These are phyloP conservation scores for Leccinum insolens DNA, from an alignment of 1,284 basidiomycete species.

Conservation along the genomic window DNA sequence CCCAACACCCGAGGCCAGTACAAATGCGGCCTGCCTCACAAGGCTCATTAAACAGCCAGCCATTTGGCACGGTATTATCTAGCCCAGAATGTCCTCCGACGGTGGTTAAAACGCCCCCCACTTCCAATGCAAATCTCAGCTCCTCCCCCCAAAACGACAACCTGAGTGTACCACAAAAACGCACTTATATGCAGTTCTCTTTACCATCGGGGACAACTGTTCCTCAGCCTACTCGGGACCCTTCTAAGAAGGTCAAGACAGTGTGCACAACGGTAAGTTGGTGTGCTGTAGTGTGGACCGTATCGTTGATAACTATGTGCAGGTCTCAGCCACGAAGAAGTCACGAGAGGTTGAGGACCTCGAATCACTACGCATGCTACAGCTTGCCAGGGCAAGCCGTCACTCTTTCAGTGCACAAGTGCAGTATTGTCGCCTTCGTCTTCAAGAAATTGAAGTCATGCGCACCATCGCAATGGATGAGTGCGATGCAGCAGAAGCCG, in stretches of 20 bases:
- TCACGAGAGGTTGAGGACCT: not conserved
- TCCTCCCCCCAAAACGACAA: not conserved
- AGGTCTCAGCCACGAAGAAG: not conserved
- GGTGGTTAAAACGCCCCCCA: not conserved
- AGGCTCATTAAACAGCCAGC: not conserved
- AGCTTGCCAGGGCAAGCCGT: constrained; percentile 1
- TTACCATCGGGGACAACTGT: not conserved
- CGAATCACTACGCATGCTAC: not conserved
- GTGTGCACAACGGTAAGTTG: not conserved
- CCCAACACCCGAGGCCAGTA: too few species aligned
- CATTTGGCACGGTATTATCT: not conserved
- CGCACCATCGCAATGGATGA: constrained; percentile 2
- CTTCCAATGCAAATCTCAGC: not conserved
- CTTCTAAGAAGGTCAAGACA: not conserved
- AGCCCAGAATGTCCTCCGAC: not conserved
- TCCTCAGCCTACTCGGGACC: not conserved
- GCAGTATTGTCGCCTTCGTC: not conserved
- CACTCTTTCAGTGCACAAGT: not conserved
- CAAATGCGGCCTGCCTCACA: too few species aligned
- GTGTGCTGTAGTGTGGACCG: not conserved
- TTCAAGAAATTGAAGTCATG: constrained; percentile 3
- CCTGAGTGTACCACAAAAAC: not conserved
- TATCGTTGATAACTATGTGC: not conserved
- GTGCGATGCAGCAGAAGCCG: constrained; percentile 1
- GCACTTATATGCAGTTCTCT: not conserved